Evolutionary conservation across 2,329 filamentous ascomycete species (phyloP).

Genomic region (Ophiostoma populinum): DNA sequence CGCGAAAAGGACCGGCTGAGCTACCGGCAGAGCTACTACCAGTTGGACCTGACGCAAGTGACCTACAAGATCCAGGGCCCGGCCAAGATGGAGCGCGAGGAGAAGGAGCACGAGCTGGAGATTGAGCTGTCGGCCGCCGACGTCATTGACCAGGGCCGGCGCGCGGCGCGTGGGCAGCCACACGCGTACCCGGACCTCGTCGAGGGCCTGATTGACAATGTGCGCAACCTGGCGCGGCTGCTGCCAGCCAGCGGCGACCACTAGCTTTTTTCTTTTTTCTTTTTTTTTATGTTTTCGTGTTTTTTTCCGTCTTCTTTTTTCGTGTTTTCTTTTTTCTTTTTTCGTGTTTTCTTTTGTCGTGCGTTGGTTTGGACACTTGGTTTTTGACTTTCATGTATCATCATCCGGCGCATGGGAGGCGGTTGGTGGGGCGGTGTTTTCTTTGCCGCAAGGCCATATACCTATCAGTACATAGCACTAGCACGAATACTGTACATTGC

Average conservation of each 20-base stretch:
- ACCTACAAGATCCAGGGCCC: constrained; percentile 24
- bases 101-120: constrained; percentile 67
- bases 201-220: constrained; percentile 59
- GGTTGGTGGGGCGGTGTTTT: no score
- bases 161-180: constrained; percentile 30
- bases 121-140: constrained; percentile 50
- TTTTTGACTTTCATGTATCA: no score
- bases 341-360: not conserved
- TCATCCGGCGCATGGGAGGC: no score
- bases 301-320: not conserved
- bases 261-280: not conserved
- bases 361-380: not conserved
- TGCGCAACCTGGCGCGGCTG: constrained; percentile 31
- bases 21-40: constrained; percentile 75
- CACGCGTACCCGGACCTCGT: constrained; percentile 52
- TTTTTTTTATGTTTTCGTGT: not conserved
- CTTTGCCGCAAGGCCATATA: no score
- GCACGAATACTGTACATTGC: no score
- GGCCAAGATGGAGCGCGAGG: constrained; percentile 23
- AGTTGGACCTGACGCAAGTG: constrained; percentile 88
- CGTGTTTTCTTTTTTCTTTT: not conserved
- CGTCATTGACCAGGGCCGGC: constrained; percentile 48
- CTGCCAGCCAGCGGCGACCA: not conserved
- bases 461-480: no score
- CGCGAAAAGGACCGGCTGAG: constrained; percentile 81